Base-by-base conservation (phyloP, 1,139 yeast genomes). In the Blastobotrys elegans region DNA sequence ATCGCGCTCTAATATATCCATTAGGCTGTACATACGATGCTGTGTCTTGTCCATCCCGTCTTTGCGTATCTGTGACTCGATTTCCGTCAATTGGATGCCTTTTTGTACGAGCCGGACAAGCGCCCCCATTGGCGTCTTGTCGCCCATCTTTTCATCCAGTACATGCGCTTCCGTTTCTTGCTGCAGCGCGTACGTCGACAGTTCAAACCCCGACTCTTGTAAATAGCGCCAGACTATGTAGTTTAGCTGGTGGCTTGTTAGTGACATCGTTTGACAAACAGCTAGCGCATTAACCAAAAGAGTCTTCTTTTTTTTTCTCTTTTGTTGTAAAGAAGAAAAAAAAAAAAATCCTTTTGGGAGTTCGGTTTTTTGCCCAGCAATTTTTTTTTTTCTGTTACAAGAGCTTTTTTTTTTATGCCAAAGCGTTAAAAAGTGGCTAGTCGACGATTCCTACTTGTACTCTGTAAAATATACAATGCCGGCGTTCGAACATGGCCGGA, bases 171-270 rank as follows among this genome's bases (percentile, higher is more conserved):
- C 69, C 2, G 92, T 72, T 57, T 87, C 92, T 56, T 84, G 83
- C 53, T 85, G 88, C 40, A 92, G 68, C 0, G 97, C 95, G 60
- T 77, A 81, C 0, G 96, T 92, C 1, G 95, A 75, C 32, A 87
- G 73, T 49, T 85, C 94, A 50, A 75, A 72, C 1, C 72, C 70
- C 6, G 87, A 75, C 64, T 92, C 98, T 63, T 88, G 96, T 39
- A 90, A 74, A 63, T 92, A 92, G 56, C 97, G 71, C 96, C 97
- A 92, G 52, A 92, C 79, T 61, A 92, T 75, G 64, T 92, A 90
- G 71, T 92, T 92, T 50, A 92, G 75, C 68, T 90, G 96, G 50
- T 77, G 80, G 53, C 95, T 84, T 5, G 95, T 78, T 47, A 92
- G 71, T 31, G 95, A 83, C 96, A 88, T 88, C 39, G 22, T 24